Percentiles rank a stretch among this genome's conserved stretches.
These are phyloP conservation scores for Fusarium sp. DNA, from an alignment of 2,329 filamentous ascomycete genomes.

Conservation along the genomic window DNA sequence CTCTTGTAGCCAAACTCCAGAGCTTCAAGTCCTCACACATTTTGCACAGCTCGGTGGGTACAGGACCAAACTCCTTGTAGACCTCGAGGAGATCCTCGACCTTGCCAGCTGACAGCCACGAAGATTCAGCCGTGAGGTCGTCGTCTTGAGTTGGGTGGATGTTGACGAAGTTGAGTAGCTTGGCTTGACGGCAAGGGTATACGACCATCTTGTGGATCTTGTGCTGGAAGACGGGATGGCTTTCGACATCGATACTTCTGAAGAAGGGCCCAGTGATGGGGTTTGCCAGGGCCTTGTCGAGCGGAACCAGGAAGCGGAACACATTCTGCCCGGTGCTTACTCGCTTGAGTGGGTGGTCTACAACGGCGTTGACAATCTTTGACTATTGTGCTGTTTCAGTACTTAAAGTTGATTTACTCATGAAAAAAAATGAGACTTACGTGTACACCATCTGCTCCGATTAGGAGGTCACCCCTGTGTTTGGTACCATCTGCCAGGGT, in stretches of 20 bases:
- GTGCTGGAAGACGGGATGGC: slow-evolving; percentile 2
- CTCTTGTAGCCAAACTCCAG: slow-evolving; percentile 15
- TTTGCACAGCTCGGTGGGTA: slow-evolving; percentile 12
- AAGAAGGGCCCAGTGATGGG: slow-evolving; percentile 4
- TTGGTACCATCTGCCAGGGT: not conserved
- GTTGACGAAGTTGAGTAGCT: slow-evolving; percentile 2
- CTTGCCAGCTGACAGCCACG: slow-evolving; percentile 1
- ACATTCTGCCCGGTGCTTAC: slow-evolving; percentile 10
- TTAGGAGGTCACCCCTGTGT: slow-evolving; percentile 1
- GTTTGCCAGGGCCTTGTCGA: slow-evolving; percentile 7
- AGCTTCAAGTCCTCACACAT: slow-evolving; percentile 10
- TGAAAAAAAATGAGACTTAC: not conserved
- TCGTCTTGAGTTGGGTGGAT: slow-evolving; percentile 4
- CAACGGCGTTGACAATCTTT: slow-evolving; percentile 3
- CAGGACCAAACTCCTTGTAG: not conserved
- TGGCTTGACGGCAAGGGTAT: not conserved
- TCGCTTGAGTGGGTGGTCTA: not conserved
- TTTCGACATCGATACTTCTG: slow-evolving; percentile 3
- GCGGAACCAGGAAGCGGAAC: slow-evolving; percentile 9
- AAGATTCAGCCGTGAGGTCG: not conserved
- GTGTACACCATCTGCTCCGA: slow-evolving; percentile 16
- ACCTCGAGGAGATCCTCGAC: slow-evolving; percentile 1
- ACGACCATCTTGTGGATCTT: slow-evolving; percentile 6
- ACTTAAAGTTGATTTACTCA: too few species aligned
- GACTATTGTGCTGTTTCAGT: not conserved